These are phyloP conservation scores for Diutina catenulata DNA, from an alignment of 1,139 yeast genomes.

Conservation along the genomic window DNA sequence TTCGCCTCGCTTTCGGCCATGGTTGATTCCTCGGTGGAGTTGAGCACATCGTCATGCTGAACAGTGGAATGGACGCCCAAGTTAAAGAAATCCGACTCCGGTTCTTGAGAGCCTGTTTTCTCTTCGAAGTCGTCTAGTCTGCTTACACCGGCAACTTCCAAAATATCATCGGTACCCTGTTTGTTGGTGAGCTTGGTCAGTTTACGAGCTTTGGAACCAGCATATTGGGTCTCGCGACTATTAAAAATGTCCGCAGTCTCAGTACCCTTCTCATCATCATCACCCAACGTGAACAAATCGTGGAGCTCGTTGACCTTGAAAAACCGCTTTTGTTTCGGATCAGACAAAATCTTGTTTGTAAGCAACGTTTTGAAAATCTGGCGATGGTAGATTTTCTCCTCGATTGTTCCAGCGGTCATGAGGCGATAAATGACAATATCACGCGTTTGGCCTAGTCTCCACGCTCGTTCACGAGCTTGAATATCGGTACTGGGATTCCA, in stretches of 20 bases:
- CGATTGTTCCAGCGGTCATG: conserved; percentile 93
- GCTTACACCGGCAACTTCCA: neutral
- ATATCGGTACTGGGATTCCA: conserved; percentile 98
- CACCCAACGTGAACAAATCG: conserved; percentile 79
- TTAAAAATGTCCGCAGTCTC: conserved; percentile 55
- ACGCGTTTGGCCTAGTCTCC: conserved; percentile 91
- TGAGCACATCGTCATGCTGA: conserved; percentile 1
- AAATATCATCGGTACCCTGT: conserved; percentile 8
- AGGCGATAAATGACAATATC: conserved; percentile 88
- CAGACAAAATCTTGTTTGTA: conserved; percentile 87
- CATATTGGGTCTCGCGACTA: conserved; percentile 33
- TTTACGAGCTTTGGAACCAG: conserved; percentile 19
- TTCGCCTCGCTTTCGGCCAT: conserved; percentile 2
- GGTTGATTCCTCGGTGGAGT: neutral
- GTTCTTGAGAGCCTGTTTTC: neutral
- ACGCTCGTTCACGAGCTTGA: conserved; percentile 94
- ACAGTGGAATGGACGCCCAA: conserved; percentile 2
- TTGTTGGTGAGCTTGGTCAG: conserved; percentile 13
- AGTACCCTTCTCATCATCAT: conserved; percentile 54
- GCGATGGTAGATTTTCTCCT: conserved; percentile 91
- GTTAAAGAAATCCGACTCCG: neutral
- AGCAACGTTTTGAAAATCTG: conserved; percentile 92
- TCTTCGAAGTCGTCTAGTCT: conserved; percentile 1
- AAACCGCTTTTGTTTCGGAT: conserved; percentile 88
- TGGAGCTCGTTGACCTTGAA: conserved; percentile 88